These are phyloP conservation scores for Xylariaceae sp. DNA, from an alignment of 2,329 filamentous ascomycete genomes.

Conservation along the genomic window DNA sequence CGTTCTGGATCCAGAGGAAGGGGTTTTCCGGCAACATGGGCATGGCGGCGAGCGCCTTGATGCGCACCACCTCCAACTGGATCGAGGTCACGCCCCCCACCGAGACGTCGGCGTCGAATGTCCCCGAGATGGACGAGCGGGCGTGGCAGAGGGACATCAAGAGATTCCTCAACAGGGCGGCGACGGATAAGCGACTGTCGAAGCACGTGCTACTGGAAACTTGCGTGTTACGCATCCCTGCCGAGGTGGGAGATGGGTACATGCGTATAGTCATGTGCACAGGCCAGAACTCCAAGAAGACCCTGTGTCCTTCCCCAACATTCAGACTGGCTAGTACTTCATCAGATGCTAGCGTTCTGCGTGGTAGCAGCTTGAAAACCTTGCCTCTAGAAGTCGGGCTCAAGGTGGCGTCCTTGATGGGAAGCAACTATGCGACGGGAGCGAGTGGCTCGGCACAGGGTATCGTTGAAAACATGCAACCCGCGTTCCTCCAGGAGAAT, in stretches of 20 bases:
- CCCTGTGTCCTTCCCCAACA: constrained; percentile 60
- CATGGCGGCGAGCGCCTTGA: constrained; percentile 58
- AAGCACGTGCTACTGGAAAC: constrained; percentile 56
- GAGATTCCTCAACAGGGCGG: constrained; percentile 55
- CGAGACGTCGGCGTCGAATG: constrained; percentile 40
- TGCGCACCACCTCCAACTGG: constrained; percentile 57
- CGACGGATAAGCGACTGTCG: constrained; percentile 37
- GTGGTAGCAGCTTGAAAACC: constrained; percentile 59
- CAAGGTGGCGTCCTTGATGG: constrained; percentile 48
- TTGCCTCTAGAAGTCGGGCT: constrained; percentile 62
- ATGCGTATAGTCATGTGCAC: constrained; percentile 61
- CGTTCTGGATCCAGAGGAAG: constrained; percentile 62
- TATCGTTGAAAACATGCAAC: constrained; percentile 36
- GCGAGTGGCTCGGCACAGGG: constrained; percentile 38
- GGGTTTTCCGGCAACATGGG: constrained; percentile 64
- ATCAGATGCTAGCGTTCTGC: constrained; percentile 52
- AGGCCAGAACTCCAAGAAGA: constrained; percentile 37
- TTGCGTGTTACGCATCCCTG: constrained; percentile 58
- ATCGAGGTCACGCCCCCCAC: constrained; percentile 60
- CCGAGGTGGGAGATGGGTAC: constrained; percentile 59
- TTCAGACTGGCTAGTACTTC: constrained; percentile 66
- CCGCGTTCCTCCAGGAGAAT: constrained; percentile 33
- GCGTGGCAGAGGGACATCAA: constrained; percentile 63
- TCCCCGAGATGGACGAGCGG: constrained; percentile 54
- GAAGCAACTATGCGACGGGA: constrained; percentile 38